Conservation (phyloP, 2,329 filamentous ascomycete genomes). For the Fusarium sulawesiense region DNA sequence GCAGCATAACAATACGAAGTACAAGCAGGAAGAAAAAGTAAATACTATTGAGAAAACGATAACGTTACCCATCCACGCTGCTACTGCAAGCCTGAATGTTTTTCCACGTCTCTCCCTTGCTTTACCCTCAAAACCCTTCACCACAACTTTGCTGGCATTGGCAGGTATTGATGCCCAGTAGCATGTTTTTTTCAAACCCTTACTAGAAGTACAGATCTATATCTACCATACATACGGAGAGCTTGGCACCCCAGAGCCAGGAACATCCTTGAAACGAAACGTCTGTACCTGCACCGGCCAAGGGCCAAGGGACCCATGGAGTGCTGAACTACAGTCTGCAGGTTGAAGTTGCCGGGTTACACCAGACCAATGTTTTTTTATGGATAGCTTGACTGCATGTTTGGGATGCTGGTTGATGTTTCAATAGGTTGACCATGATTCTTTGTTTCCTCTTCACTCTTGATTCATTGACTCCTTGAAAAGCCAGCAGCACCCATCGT, state of each 20-base stretch:
- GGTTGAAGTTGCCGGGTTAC: slow-evolving; percentile 3
- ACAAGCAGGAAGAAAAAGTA: slow-evolving; percentile 4
- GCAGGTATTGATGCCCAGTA: neutral
- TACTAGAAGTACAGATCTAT: neutral
- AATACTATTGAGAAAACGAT: neutral
- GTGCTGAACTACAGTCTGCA: slow-evolving; percentile 28
- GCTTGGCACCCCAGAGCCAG: slow-evolving; percentile 23
- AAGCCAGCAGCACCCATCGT: neutral
- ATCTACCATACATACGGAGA: neutral
- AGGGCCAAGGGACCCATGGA: slow-evolving; percentile 11
- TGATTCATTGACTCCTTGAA: neutral
- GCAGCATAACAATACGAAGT: neutral
- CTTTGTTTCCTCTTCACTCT: slow-evolving; percentile 8
- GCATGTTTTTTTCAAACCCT: slow-evolving; percentile 2
- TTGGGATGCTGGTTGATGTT: neutral
- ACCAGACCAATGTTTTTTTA: neutral
- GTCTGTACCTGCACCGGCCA: slow-evolving; percentile 35
- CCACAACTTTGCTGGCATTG: neutral
- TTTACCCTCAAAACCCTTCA: slow-evolving; percentile 10
- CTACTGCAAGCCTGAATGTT: neutral
- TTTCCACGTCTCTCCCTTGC: slow-evolving; percentile 18
- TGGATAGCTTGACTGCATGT: neutral
- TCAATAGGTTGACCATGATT: neutral
- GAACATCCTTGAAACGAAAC: slow-evolving; percentile 23
- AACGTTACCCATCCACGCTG: neutral